These are phyloP conservation scores for Ustilago tritici DNA, from an alignment of 1,284 basidiomycete genomes.

Conservation along the genomic window DNA sequence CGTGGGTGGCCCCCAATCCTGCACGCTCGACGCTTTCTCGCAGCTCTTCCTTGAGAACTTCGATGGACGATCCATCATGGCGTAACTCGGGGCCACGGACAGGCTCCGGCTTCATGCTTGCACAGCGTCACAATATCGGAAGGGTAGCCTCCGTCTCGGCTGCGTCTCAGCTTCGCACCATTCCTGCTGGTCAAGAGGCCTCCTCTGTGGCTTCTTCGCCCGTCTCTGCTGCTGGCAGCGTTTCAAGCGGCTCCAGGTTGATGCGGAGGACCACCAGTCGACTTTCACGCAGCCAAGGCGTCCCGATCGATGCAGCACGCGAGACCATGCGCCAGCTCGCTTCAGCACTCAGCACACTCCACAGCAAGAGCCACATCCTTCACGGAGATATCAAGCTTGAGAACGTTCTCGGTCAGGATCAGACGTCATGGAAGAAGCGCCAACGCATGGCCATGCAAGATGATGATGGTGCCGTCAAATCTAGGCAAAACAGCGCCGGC, in stretches of 20 bases:
- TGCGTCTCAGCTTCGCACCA: conserved; percentile 44
- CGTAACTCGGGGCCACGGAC: conserved; percentile 32
- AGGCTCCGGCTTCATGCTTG: conserved; percentile 39
- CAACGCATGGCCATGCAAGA: conserved; percentile 22
- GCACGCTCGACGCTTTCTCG: conserved; percentile 32
- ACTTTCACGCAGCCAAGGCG: conserved; percentile 45
- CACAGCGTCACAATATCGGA: conserved; percentile 21
- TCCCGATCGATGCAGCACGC: conserved; percentile 74
- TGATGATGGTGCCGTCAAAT: conserved; percentile 3
- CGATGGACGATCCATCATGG: conserved; percentile 28
- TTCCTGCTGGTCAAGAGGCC: conserved; percentile 42
- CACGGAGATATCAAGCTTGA: conserved; percentile 86
- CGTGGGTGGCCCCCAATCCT: conserved; percentile 36
- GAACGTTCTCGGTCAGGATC: conserved; percentile 78
- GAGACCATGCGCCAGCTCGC: conserved; percentile 92
- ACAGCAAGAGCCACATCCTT: conserved; percentile 78
- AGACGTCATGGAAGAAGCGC: conserved; percentile 48
- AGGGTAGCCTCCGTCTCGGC: conserved; percentile 40
- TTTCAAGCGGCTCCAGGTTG: conserved; percentile 35
- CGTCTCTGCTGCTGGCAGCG: conserved; percentile 37
- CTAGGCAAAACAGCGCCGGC: conserved; percentile 22
- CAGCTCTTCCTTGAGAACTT: conserved; percentile 38
- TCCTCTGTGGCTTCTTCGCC: conserved; percentile 41
- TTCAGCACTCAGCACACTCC: conserved; percentile 85
- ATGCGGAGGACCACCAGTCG: conserved; percentile 37